phyloP scores from a whole-genome alignment of 805 yeast genomes.

The Monosporozyma yasuniensis region DNA sequence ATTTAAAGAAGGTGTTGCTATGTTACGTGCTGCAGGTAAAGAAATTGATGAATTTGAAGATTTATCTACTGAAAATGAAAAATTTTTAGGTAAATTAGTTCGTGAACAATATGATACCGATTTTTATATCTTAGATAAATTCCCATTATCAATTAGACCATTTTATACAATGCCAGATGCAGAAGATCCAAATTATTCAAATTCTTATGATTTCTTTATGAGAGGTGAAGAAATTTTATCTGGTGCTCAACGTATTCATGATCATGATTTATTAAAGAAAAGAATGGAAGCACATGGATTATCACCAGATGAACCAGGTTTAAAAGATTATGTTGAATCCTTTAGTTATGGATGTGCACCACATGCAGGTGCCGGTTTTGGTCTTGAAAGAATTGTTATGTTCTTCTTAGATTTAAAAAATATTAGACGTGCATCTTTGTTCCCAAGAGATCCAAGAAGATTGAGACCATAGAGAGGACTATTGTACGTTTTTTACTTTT shows the following conservation, averaged over 20 bases:
- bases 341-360: slow-evolving; percentile 95
- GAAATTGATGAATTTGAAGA: slow-evolving; percentile 76
- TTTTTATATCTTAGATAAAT: slow-evolving; percentile 94
- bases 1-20: slow-evolving; percentile 82
- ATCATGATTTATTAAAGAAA: slow-evolving; percentile 68
- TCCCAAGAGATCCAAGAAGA: slow-evolving; percentile 98
- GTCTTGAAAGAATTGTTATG: slow-evolving; percentile 97
- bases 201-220: slow-evolving; percentile 99
- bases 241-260: slow-evolving; percentile 99
- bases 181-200: slow-evolving; percentile 82
- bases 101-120: slow-evolving; percentile 94
- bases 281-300: slow-evolving; percentile 80
- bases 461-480: slow-evolving; percentile 85
- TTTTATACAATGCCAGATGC: slow-evolving; percentile 99
- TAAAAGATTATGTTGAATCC: slow-evolving; percentile 85
- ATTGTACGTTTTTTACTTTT: no score
- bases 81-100: slow-evolving; percentile 81
- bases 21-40: slow-evolving; percentile 75
- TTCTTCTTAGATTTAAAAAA: slow-evolving; percentile 94
- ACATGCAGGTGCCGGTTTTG: slow-evolving; percentile 99
- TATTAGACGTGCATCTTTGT: slow-evolving; percentile 95
- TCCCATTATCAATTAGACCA: slow-evolving; percentile 95
- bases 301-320: slow-evolving; percentile 71
- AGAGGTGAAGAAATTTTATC: slow-evolving; percentile 98
- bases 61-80: slow-evolving; percentile 89